These are phyloP conservation scores for Auxenochlorella pyrenoidosa DNA, from an alignment of 139 green algal species.

Conservation along the genomic window DNA sequence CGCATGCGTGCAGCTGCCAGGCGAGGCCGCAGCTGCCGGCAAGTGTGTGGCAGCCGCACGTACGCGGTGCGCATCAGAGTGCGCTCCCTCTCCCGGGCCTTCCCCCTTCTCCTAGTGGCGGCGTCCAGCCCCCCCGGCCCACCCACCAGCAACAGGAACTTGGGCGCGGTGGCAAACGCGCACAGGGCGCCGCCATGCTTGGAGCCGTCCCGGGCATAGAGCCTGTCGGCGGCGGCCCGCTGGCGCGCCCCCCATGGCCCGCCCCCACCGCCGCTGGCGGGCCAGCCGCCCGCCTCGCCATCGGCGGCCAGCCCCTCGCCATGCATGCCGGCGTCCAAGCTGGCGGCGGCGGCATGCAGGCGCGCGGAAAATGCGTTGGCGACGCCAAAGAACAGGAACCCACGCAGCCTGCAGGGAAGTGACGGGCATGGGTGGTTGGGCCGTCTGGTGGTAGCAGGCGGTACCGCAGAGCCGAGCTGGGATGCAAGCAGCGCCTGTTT, in stretches of 20 bases:
- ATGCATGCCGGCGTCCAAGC: neutral
- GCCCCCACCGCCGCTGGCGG: neutral
- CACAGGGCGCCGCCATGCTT: slow-evolving; percentile 17
- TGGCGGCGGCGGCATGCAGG: slow-evolving; percentile 12
- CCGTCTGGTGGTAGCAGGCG: neutral
- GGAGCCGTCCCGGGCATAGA: slow-evolving; percentile 2
- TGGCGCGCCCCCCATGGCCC: neutral
- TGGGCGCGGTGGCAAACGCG: slow-evolving; percentile 14
- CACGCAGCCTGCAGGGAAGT: slow-evolving; percentile 45
- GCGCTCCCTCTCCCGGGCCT: no score
- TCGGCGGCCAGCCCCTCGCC: neutral
- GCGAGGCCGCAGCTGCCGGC: no score
- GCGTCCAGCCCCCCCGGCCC: no score
- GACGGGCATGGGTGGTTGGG: no score
- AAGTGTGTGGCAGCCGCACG: no score
- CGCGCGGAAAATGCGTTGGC: slow-evolving; percentile 28
- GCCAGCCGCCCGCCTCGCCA: neutral
- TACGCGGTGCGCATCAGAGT: neutral
- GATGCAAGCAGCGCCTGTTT: no score
- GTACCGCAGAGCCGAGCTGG: no score
- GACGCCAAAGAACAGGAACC: slow-evolving; percentile 88
- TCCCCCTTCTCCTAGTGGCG: no score
- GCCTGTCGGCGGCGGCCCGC: neutral
- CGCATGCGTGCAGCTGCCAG: no score
- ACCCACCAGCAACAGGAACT: slow-evolving; percentile 40